A percentile compares a stretch with the other conserved stretches of the same genome.
These are phyloP conservation scores for Populus nigra DNA, from an alignment of 345 rosid genomes.

Conservation along the genomic window DNA sequence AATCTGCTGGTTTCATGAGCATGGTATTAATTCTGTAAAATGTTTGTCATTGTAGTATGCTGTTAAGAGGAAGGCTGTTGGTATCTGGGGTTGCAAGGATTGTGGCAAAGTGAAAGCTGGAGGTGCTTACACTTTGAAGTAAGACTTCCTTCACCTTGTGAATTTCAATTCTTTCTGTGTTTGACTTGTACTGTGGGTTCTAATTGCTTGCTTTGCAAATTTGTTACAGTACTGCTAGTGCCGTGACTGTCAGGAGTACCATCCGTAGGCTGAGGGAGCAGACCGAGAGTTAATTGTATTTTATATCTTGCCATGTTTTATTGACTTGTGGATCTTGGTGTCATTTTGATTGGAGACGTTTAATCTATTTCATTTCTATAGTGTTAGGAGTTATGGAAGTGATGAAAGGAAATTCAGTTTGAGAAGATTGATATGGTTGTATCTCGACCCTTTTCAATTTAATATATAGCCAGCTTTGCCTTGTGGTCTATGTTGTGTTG, in stretches of 20 bases:
- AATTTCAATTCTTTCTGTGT: not conserved
- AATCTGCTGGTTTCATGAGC: not conserved
- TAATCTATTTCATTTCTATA: not conserved
- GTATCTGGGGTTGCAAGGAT: slow-evolving; percentile 97
- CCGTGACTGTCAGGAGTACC: slow-evolving; percentile 87
- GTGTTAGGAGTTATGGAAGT: not conserved
- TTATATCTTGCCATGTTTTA: not conserved
- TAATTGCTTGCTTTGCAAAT: not conserved
- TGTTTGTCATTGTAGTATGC: slow-evolving; percentile 50
- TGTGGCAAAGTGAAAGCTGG: slow-evolving; percentile 95
- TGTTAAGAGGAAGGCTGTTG: slow-evolving; percentile 91
- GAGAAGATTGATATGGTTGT: not conserved
- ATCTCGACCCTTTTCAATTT: not conserved
- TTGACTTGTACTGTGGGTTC: not conserved
- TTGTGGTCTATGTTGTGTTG: not conserved
- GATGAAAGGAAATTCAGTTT: not conserved
- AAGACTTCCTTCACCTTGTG: slow-evolving; percentile 3
- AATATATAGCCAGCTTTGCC: not conserved
- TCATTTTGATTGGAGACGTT: not conserved
- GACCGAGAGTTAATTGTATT: slow-evolving; percentile 61
- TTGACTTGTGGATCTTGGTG: not conserved
- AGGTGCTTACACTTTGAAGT: slow-evolving; percentile 96
- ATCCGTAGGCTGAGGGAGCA: slow-evolving; percentile 93
- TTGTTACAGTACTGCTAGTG: slow-evolving; percentile 67
- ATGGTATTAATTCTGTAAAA: not conserved